A percentile compares a stretch with the other conserved stretches of the same genome.
Evolutionary conservation across 2,329 filamentous ascomycete species (phyloP).

Genomic region (Leptodontidium sp.): DNA sequence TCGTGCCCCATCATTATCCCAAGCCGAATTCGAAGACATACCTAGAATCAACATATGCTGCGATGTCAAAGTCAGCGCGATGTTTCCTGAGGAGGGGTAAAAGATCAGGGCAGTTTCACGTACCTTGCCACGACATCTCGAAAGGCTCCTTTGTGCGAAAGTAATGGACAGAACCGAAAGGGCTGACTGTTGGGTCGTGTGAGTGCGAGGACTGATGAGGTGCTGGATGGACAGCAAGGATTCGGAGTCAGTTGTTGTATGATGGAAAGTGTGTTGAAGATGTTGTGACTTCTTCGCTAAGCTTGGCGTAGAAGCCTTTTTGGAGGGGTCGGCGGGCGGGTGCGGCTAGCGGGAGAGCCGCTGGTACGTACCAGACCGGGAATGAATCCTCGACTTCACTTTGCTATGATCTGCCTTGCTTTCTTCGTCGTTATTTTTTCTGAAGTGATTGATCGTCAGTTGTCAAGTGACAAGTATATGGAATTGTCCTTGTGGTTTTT

Average conservation of each 20-base stretch:
- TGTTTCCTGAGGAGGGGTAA: slow-evolving; percentile 43
- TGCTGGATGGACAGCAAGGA: slow-evolving; percentile 18
- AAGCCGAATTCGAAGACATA: slow-evolving; percentile 48
- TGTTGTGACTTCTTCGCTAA: slow-evolving; percentile 24
- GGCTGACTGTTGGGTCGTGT: neutral
- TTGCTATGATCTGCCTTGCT: too few relatives aligned
- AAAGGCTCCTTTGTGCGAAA: slow-evolving; percentile 27
- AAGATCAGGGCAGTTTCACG: slow-evolving; percentile 40
- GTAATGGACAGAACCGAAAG: slow-evolving; percentile 21
- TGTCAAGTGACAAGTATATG: slow-evolving; percentile 7
- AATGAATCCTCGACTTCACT: too few relatives aligned
- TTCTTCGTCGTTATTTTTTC: neutral
- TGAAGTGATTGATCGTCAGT: neutral
- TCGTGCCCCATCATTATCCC: neutral
- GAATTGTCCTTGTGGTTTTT: neutral
- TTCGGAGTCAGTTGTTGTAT: slow-evolving; percentile 25
- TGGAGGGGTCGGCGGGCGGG: neutral
- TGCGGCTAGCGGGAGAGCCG: neutral
- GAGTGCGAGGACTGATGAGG: slow-evolving; percentile 10
- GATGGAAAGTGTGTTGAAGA: slow-evolving; percentile 32
- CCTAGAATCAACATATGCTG: slow-evolving; percentile 70
- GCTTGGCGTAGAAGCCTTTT: slow-evolving; percentile 17
- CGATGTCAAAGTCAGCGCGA: slow-evolving; percentile 32
- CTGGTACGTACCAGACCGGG: too few relatives aligned
- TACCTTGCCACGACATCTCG: slow-evolving; percentile 81